phyloP scores from a whole-genome alignment of 108 stramenopile genomes.

The Cyclotella cryptica region DNA sequence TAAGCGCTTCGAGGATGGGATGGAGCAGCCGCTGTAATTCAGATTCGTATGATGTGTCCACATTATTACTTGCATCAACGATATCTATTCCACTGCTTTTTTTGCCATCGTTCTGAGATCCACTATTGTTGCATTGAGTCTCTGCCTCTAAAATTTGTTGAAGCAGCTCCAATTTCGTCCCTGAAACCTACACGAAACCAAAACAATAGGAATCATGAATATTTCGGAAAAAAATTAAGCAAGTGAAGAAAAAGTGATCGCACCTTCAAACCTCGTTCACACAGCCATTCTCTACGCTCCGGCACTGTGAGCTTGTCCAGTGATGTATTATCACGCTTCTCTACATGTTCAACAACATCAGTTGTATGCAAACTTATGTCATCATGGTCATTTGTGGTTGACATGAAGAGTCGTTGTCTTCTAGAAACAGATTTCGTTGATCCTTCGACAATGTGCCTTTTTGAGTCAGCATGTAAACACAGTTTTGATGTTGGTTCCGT shows the following conservation, averaged over 20 bases:
- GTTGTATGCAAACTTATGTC: not conserved
- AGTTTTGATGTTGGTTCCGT: too few relatives aligned
- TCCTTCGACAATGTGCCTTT: too few relatives aligned
- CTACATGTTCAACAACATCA: too few relatives aligned
- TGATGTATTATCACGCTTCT: not conserved
- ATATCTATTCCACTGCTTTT: not conserved
- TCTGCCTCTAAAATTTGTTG: not conserved
- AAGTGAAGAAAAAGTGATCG: not conserved
- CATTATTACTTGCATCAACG: not conserved
- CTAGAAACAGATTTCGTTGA: not conserved
- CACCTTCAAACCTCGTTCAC: slow-evolving; percentile 32
- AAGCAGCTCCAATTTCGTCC: slow-evolving; percentile 31
- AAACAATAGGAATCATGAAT: not conserved
- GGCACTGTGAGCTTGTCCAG: slow-evolving; percentile 23
- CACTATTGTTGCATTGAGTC: slow-evolving; percentile 9
- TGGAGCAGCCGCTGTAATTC: slow-evolving; percentile 17
- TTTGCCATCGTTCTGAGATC: not conserved
- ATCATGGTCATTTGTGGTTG: not conserved
- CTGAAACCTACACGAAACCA: slow-evolving; percentile 19
- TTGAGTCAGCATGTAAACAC: too few relatives aligned
- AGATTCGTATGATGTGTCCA: not conserved
- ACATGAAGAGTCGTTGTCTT: not conserved
- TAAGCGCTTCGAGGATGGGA: slow-evolving; percentile 26
- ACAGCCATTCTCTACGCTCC: slow-evolving; percentile 26
- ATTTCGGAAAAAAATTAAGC: not conserved